Evolutionary conservation across 352 stramenopile genomes (phyloP), one percentile per base, ranked within the genome.

Genomic region (Blastocystis sp.): DNA sequence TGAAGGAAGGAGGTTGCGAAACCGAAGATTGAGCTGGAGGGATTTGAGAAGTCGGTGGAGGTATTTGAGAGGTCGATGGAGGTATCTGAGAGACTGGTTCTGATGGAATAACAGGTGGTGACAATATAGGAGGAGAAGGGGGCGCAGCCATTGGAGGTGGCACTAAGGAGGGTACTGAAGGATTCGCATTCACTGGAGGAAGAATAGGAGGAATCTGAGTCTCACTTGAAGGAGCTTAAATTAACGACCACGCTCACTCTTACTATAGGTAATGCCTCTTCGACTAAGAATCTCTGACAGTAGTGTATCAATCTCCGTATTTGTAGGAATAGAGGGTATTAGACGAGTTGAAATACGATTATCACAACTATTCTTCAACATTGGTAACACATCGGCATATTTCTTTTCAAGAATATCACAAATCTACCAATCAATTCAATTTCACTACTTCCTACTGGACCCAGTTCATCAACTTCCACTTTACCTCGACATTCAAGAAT

Each of bases 321-420:
- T 44, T n/a, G 64, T 51, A 6, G 64, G 64, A 77, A 77, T 42
- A 5, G 33, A 57, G 9, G 64, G 64, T 35, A 56, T n/a, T 22
- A 77, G 33, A 51, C 64, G 64, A 24, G 30, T 33, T 22, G 37
- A 56, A 56, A 77, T 77, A n/a, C 37, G 64, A 19, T 40, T 56
- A 30, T 77, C 64, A 30, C 64, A 51, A n/a, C 64, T 24, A 35
- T 77, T 77, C 11, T n/a, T 19, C 30, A 77, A 42, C 64, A 77
- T 44, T 7, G 30, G 22, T 3, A 77, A 13, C 7, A 6, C 54
- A 22, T 56, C 40, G 17, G 27, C 54, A 30, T 77, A 77, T 5
- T 56, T 51, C 22, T 56, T 77, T 51, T 77, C 64, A 19, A 77
- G 30, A 19, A 77, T 56, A 17, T 51, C 33, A 42, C 64, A 77